phyloP scores from a whole-genome alignment of 2,329 filamentous ascomycete genomes.

The Aurifilum marmelostoma region DNA sequence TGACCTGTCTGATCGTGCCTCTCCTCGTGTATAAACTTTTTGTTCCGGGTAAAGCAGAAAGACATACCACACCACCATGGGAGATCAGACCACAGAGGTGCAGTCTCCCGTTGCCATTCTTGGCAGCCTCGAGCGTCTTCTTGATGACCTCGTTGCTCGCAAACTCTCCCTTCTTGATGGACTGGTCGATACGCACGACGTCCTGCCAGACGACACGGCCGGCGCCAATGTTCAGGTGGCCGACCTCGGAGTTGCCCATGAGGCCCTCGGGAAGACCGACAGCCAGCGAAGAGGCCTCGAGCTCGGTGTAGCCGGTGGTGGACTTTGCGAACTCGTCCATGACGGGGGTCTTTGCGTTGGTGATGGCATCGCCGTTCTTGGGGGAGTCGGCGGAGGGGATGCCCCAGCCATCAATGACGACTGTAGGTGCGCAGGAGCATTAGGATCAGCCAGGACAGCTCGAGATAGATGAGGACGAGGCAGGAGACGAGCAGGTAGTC shows the following conservation, averaged over 20 bases:
- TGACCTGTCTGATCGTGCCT: background rate
- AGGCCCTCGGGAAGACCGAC: slow-evolving; percentile 95
- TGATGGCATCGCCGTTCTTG: slow-evolving; percentile 91
- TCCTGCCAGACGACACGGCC: slow-evolving; percentile 98
- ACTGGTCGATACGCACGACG: slow-evolving; percentile 93
- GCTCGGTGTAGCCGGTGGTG: slow-evolving; percentile 82
- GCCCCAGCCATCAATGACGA: slow-evolving; percentile 99
- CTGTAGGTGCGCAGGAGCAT: slow-evolving; percentile 59
- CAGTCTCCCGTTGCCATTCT: slow-evolving; percentile 86
- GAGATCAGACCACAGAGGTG: slow-evolving; percentile 92
- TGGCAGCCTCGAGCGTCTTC: slow-evolving; percentile 75
- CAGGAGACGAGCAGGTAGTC: slow-evolving; percentile 50
- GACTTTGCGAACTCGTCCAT: slow-evolving; percentile 92
- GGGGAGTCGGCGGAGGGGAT: slow-evolving; percentile 79
- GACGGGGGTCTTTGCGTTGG: slow-evolving; percentile 86
- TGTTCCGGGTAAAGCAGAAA: background rate
- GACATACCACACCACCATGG: slow-evolving; percentile 82
- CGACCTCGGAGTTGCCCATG: slow-evolving; percentile 99
- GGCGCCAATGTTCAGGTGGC: slow-evolving; percentile 97
- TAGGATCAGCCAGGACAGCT: slow-evolving; percentile 63
- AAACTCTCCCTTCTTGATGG: slow-evolving; percentile 83
- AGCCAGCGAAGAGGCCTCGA: slow-evolving; percentile 93
- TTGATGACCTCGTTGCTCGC: slow-evolving; percentile 77
- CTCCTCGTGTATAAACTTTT: background rate
- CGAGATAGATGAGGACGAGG: slow-evolving; percentile 59